Base-by-base conservation (phyloP, 371 early-diverging fungal genomes). In the Cokeromyces recurvatus region DNA sequence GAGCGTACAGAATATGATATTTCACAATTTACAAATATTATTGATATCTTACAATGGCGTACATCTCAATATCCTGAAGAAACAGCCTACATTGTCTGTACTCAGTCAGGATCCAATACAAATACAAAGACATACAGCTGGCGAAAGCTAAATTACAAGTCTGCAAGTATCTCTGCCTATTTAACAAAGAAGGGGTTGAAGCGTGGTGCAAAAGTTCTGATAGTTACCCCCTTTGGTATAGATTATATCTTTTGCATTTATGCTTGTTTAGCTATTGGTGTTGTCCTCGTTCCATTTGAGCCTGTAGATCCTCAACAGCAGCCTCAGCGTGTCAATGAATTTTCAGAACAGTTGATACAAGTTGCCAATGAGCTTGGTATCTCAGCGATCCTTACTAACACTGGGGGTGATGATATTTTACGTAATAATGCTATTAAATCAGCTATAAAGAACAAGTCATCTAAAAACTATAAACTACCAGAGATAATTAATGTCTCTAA, bases 261-360 rank as follows among this genome's bases (percentile, higher is more conserved):
- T 61, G 91, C 90, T 6, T 90, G 90, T 57, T 63, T 92, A 59
- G 81, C 84, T 3, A 65, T 86, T 6, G 92, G 93, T 12, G 71
- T 87, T 1, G 64, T 86, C 2, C 81, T 87, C 11, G 82, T 93
- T 15, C 87, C 91, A 1, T 55, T 91, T 10, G 71, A 82, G 25
- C 77, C 80, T 31, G 78, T 82, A 6, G 91, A 91, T 41, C 61
- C 66, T 2, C 57, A 64, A 15, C 55, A 57, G 8, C 59, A 64
- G 16, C 34, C 57, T 5, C 61, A 64, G 20, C 78, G 88, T 15
- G 51, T 85, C 32, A 63, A 78, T 19, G 92, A 92, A 40, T 90
- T 90, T 49, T 59, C 87, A 7, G 70, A 74, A 2, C 65, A 69
- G 1, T 44, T 92, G 53, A 62, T 86, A 29, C 73, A 72, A 9